These are phyloP conservation scores for Wolfiporia cocos DNA, from an alignment of 1,284 basidiomycete species.

Conservation along the genomic window DNA sequence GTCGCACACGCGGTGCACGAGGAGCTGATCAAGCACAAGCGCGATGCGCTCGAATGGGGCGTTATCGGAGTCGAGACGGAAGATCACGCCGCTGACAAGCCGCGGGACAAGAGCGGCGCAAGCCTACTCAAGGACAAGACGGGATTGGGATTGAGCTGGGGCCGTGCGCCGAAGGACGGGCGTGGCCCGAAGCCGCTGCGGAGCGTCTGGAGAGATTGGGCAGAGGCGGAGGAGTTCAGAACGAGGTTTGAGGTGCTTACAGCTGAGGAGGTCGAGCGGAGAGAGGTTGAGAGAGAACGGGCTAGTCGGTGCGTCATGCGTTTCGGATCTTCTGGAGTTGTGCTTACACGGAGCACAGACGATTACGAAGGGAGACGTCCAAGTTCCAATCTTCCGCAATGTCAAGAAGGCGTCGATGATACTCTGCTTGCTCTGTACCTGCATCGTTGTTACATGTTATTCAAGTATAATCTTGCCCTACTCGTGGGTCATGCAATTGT, in stretches of 20 bases:
- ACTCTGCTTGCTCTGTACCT: background rate
- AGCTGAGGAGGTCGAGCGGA: slow-evolving; percentile 86
- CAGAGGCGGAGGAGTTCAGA: slow-evolving; percentile 85
- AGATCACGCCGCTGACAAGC: slow-evolving; percentile 23
- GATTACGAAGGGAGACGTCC: slow-evolving; percentile 67
- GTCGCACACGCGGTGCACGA: slow-evolving; percentile 93
- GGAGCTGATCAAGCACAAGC: slow-evolving; percentile 92
- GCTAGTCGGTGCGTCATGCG: slow-evolving; percentile 46
- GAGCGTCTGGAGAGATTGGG: slow-evolving; percentile 95
- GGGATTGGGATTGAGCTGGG: slow-evolving; percentile 66
- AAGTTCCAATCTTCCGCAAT: slow-evolving; percentile 59
- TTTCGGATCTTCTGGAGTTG: background rate
- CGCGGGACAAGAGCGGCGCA: slow-evolving; percentile 42
- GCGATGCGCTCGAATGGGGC: slow-evolving; percentile 91
- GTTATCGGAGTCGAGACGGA: slow-evolving; percentile 58
- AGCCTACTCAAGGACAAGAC: slow-evolving; percentile 72
- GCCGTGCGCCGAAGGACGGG: slow-evolving; percentile 61
- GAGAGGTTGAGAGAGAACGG: slow-evolving; percentile 78
- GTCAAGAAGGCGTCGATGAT: slow-evolving; percentile 25
- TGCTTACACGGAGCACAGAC: slow-evolving; percentile 31
- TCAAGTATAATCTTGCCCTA: no score
- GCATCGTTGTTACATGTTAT: no score
- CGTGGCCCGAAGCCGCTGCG: slow-evolving; percentile 77
- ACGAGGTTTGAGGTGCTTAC: slow-evolving; percentile 86
- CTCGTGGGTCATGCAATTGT: no score